Evolutionary conservation across 1,284 basidiomycete species (phyloP), one percentile per base, ranked within the genome.

Genomic region (Boletus smithii): DNA sequence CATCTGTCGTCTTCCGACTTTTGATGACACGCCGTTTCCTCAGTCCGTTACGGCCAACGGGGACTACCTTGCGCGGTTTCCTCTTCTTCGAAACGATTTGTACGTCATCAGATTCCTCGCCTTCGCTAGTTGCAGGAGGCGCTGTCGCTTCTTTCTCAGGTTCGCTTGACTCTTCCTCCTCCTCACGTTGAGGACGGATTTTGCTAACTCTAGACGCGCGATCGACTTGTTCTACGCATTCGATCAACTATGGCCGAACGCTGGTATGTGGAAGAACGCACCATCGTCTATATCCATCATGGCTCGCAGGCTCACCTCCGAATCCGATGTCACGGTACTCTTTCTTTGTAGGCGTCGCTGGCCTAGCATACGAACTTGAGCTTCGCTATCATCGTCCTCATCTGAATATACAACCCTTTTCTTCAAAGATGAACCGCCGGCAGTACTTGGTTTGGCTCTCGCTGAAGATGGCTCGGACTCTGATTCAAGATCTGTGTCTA

Each of bases 251-350:
- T 6, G 10, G 13, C 4, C 9, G 4, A 6, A 37, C 0, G 20
- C 11, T 2, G 16, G n/a, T 1, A 31, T 32, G 18, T 8, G 8
- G 23, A 35, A 36, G 44, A 40, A 53, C 73, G 29, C 44, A 83
- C 83, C 78, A 60, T 89, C 85, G 52, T 86, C 83, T 44, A 88
- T 74, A 46, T 89, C 85, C 86, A 88, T 88, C 73, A 88, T 77
- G 10, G 77, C 81, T 35, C 69, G 69, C 24, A 81, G 62, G 39
- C 79, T 80, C 51, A 56, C 64, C 53, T 74, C 69, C 2, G 62
- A 62, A 24, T 71, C 66, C 5, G 63, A 62, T 14, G 54, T 54
- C 16, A 46, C 20, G 23, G 38, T 41, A 34, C 43, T 49, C 48
- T 45, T 60, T 49, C 39, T 44, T 38, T 46, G 61, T 3, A 14